Base-by-base conservation (phyloP, 305 asterid species). In the Fraxinus paxiana region DNA sequence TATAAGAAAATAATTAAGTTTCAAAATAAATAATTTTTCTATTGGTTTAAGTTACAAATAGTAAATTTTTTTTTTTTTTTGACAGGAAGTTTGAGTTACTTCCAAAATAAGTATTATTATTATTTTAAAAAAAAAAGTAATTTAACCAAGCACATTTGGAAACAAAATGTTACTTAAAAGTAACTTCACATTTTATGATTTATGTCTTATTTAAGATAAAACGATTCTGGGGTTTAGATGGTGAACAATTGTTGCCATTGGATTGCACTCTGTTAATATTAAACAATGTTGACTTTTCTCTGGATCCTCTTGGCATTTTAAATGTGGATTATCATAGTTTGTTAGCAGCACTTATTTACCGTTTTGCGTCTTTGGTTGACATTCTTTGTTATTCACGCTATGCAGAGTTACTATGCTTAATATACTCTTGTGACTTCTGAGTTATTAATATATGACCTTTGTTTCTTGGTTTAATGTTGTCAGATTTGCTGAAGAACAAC, bases 401-500 rank as follows among this genome's bases (percentile, higher is more conserved):
- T 38, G n/a, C 17, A 38, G 20, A 54, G 13, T 75, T 31, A 46
- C 59, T 77, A 17, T 30, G 13, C 69, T 17, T 69, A 4, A n/a
- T 54, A 22, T 33, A 15, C 70, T 56, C 48, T 67, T 69, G 10
- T 30, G 18, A 20, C 6, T 51, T 63, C 24, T 76, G 65, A 24
- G 17, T 28, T 48, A 70, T 24, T 28, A 74, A 35, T 15, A n/a
- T 37, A 22, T 33, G 46, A 79, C 48, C 79, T 63, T 83, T 63
- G 51, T 3, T 73, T 65, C 10, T 8, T 33, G 37, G 33, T 46
- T 86, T 82, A 24, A 79, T 83, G 76, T 69, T 84, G 83, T 75
- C 91, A 91, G 92, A 76, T 84, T 83, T 80, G 61, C 87, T 80
- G 88, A 82, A 70, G 86, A 82, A 63, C 54, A 37, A 20, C 74